Evolutionary conservation across 495 filamentous ascomycete species (phyloP), one percentile per base, ranked within the genome.

Genomic region (Podospora pseudopauciseta): DNA sequence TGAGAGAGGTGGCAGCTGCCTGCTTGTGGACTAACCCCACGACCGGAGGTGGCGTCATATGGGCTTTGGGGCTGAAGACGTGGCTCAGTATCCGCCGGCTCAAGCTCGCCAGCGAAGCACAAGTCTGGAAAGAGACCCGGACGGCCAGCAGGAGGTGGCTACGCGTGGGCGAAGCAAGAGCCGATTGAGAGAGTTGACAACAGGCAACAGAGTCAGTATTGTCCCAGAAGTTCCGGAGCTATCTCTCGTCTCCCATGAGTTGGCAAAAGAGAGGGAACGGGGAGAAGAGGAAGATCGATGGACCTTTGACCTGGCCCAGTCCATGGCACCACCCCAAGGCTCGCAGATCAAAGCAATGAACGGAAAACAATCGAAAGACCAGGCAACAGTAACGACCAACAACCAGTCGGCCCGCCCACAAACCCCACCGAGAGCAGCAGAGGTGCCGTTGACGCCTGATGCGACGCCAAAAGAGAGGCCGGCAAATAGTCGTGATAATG

Each of bases 201-300:
- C 73, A 4, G 64, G 70, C 2, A 67, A 60, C 60, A 64, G 73
- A 32, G 67, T 74, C 13, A 74, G 73, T 54, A 57, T 74, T 9
- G 73, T 74, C 0, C 73, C 73, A 9, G 73, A 74, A 23, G 53
- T 74, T 16, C 73, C 73, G 1, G 70, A 74, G 59, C 18, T 72
- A 18, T 11, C 66, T 11, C 63, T 63, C 3, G 66, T 53, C 2
- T 63, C 70, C 2, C 13, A 58, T 1, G 13, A 63, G 53, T 53
- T 70, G 11, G 7, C 60, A 26, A 19, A 34, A 16, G 39, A 61
- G 15, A 32, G 54, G n/a, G 54, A 60, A n/a, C 23, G 11, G 59
- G 27, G 9, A 18, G 3, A 19, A 19, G 55, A 58, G 7, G 23
- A 3, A 7, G 5, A 58, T 20, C 7, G 55, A 6, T 4, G 4